phyloP scores from a whole-genome alignment of 257 asterid species.

The Nicotiana paniculata region DNA sequence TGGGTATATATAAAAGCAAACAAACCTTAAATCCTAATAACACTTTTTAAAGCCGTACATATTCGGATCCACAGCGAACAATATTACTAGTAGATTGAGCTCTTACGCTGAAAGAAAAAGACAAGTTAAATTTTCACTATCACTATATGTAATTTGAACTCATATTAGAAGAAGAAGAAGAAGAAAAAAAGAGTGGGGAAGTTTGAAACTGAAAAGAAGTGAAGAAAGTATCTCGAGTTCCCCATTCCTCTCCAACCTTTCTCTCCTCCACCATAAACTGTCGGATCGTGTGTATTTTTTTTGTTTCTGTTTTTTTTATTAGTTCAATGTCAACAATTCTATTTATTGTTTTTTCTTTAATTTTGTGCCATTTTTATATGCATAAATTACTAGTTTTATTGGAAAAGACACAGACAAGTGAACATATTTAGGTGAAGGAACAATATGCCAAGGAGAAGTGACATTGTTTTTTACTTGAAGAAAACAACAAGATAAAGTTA shows the following conservation, averaged over 20 bases:
- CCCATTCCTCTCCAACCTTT: conserved; percentile 11
- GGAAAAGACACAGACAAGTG: conserved; percentile 25
- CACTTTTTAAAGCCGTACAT: too few species aligned
- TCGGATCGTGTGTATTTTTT: conserved; percentile 36
- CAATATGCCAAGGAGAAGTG: not conserved
- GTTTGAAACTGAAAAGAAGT: conserved; percentile 7
- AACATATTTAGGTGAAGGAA: conserved; percentile 15
- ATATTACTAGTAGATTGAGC: too few species aligned
- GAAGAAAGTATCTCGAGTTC: conserved; percentile 39
- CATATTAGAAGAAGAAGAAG: conserved; percentile 7
- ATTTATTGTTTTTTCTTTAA: not conserved
- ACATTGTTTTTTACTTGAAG: not conserved
- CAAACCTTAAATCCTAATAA: too few species aligned
- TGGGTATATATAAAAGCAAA: too few species aligned
- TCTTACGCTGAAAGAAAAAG: too few species aligned
- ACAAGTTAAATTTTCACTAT: too few species aligned
- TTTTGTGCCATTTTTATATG: not conserved
- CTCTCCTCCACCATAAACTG: conserved; percentile 52
- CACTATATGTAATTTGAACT: conserved; percentile 7
- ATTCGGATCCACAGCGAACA: accelerated
- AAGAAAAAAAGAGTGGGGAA: conserved; percentile 3
- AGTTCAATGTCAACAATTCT: conserved; percentile 27
- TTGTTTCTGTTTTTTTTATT: conserved; percentile 1
- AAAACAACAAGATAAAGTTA: conserved; percentile 3
- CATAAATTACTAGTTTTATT: conserved; percentile 6